Base-by-base conservation (phyloP, 2,329 filamentous ascomycete species). In the Aspergillus cejpii region DNA sequence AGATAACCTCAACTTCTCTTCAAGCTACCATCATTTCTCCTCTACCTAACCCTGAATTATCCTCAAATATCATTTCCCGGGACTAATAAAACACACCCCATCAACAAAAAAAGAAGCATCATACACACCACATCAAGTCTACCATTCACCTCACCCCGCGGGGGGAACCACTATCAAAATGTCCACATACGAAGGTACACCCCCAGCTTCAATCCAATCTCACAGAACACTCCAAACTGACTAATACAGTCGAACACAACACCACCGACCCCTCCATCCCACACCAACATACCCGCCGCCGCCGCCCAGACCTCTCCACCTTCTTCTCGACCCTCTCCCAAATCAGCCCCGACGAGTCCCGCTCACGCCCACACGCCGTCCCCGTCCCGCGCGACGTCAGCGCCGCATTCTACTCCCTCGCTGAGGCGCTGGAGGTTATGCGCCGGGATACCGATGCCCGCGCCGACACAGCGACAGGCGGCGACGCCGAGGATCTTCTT, bases 301-400 rank as follows among this genome's bases (percentile, higher is more conserved):
- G 78, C 51, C 76, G 79, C 41, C 80, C 80, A 21, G 80, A 84
- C 61, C 74, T 83, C 31, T 79, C 76, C 31, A 80, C 79, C 55
- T 83, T 84, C 71, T 82, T 82, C 68, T 73, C 74, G 45, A 76
- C 77, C 36, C 76, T 83, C 39, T 67, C 67, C 48, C 76, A 81
- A 55, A 74, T 80, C 45, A 79, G 75, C 6, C 75, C 68, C 20
- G 64, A 70, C 5, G 63, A 68, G 44, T 56, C 65, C 37, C 76
- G 74, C 39, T 71, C 73, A 43, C 77, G 81, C 55, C 68, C 70
- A n/a, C 66, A 82, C 61, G 76, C 80, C 1, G 61, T 79, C 0
- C 80, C 80, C 1, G 72, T 80, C 3, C 80, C 80, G 2, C 72
- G 74, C 44, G 79, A 83, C 55, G 72, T 83, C 53, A 74, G 75